Percentiles rank a stretch among this genome's conserved stretches.
phyloP scores from a whole-genome alignment of 2,329 filamentous ascomycete genomes.

The Penicillium hordei region DNA sequence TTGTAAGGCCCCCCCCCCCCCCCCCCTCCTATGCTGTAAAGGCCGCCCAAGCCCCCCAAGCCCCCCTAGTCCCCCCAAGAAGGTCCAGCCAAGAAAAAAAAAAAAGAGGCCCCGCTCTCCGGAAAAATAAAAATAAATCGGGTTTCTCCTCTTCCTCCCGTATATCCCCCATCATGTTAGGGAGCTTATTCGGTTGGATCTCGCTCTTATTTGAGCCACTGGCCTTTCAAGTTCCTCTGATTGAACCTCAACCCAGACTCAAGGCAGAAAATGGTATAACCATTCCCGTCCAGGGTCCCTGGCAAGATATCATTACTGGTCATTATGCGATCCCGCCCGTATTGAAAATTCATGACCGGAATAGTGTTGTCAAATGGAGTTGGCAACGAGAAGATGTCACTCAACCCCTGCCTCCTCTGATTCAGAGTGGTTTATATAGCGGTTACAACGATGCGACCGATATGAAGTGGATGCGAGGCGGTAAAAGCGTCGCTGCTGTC shows the following conservation, averaged over 20 bases:
- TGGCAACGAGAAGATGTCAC: slow-evolving; percentile 21
- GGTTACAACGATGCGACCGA: slow-evolving; percentile 28
- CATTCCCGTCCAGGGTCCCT: neutral
- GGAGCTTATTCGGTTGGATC: slow-evolving; percentile 13
- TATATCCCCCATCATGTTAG: slow-evolving; percentile 8
- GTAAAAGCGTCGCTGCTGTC: slow-evolving; percentile 22
- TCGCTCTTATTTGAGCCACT: slow-evolving; percentile 15
- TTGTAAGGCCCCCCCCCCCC: too few species aligned
- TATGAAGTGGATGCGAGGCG: slow-evolving; percentile 26
- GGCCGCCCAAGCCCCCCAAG: too few species aligned
- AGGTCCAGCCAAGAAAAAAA: too few species aligned
- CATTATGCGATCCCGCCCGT: slow-evolving; percentile 15
- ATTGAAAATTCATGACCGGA: slow-evolving; percentile 19
- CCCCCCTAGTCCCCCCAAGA: too few species aligned
- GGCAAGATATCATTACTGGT: slow-evolving; percentile 22
- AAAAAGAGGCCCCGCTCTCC: too few species aligned
- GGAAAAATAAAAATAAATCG: neutral
- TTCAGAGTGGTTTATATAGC: slow-evolving; percentile 20
- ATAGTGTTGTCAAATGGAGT: slow-evolving; percentile 16
- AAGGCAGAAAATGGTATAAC: slow-evolving; percentile 1
- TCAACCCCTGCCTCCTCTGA: slow-evolving; percentile 17
- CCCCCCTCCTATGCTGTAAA: too few species aligned
- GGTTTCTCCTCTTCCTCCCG: neutral
- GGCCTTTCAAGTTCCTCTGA: slow-evolving; percentile 9
- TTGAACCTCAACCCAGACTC: slow-evolving; percentile 19